Conservation (phyloP, 805 yeast species). For the Candida mattraensis region DNA sequence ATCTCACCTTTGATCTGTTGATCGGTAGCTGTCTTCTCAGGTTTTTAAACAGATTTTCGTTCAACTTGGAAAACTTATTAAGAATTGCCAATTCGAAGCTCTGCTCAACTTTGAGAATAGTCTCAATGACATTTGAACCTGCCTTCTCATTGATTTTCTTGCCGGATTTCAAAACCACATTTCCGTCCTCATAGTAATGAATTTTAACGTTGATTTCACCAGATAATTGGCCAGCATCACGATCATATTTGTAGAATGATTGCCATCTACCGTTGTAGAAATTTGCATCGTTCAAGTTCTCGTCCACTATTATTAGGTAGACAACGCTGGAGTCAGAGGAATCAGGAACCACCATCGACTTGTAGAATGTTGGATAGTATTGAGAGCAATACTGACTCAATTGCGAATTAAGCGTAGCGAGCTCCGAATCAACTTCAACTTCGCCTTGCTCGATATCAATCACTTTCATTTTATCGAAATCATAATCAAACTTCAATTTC, state of each 20-base stretch:
- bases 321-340: slow-evolving; percentile 33
- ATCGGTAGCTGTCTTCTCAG: slow-evolving; percentile 90
- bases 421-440: slow-evolving; percentile 18
- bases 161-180: slow-evolving; percentile 68
- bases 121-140: slow-evolving; percentile 36
- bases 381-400: slow-evolving; percentile 55
- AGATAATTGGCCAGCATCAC: slow-evolving; percentile 32
- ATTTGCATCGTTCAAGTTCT: slow-evolving; percentile 69
- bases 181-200: slow-evolving; percentile 96
- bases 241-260: slow-evolving; percentile 55
- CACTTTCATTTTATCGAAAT: slow-evolving; percentile 48
- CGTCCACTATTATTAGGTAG: slow-evolving; percentile 62
- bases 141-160: slow-evolving; percentile 34
- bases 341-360: slow-evolving; percentile 44
- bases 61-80: slow-evolving; percentile 64
- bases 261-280: slow-evolving; percentile 91
- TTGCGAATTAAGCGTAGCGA: slow-evolving; percentile 19
- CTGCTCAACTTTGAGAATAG: slow-evolving; percentile 58
- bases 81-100: slow-evolving; percentile 59
- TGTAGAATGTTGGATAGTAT: slow-evolving; percentile 62
- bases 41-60: slow-evolving; percentile 78
- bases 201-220: slow-evolving; percentile 70
- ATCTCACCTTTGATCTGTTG: slow-evolving; percentile 85
- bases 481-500: slow-evolving; percentile 55
- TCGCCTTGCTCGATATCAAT: slow-evolving; percentile 49